These are phyloP conservation scores for Fusarium guadeloupense DNA, from an alignment of 2,329 filamentous ascomycete species.

Conservation along the genomic window DNA sequence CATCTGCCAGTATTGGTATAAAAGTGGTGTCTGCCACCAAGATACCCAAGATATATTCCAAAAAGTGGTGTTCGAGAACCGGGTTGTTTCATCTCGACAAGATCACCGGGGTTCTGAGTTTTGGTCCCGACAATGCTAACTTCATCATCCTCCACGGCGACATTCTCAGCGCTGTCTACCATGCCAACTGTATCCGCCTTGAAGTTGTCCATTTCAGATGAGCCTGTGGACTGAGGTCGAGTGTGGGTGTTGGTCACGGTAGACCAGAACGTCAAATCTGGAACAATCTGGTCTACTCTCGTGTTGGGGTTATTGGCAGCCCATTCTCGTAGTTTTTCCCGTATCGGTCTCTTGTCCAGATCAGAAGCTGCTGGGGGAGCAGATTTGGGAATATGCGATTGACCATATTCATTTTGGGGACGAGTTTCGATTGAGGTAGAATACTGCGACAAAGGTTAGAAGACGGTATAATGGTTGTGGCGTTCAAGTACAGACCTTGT, in stretches of 20 bases:
- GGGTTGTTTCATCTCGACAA: slow-evolving; percentile 58
- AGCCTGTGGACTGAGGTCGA: slow-evolving; percentile 48
- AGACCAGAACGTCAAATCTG: slow-evolving; percentile 41
- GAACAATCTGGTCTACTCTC: slow-evolving; percentile 18
- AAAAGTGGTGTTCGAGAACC: slow-evolving; percentile 58
- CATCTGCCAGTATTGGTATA: slow-evolving; percentile 64
- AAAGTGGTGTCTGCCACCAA: slow-evolving; percentile 62
- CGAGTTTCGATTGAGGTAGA: slow-evolving; percentile 8
- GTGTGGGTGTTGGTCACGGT: slow-evolving; percentile 46
- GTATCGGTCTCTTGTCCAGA: slow-evolving; percentile 27
- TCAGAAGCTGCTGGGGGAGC: background rate
- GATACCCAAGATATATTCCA: slow-evolving; percentile 62
- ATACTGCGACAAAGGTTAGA: slow-evolving; percentile 26
- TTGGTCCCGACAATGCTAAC: slow-evolving; percentile 40
- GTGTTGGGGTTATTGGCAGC: slow-evolving; percentile 3
- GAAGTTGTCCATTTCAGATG: slow-evolving; percentile 46
- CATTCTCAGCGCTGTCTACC: slow-evolving; percentile 39
- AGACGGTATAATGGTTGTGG: background rate
- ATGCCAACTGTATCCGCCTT: slow-evolving; percentile 35
- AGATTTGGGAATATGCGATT: slow-evolving; percentile 29
- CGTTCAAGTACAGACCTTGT: slow-evolving; percentile 22
- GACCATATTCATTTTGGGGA: slow-evolving; percentile 12
- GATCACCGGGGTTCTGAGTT: slow-evolving; percentile 55
- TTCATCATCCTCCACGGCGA: slow-evolving; percentile 44
- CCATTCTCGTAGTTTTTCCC: slow-evolving; percentile 39